Evolutionary conservation across 2,329 filamentous ascomycete genomes (phyloP).

Genomic region (Exserohilum rostratum): DNA sequence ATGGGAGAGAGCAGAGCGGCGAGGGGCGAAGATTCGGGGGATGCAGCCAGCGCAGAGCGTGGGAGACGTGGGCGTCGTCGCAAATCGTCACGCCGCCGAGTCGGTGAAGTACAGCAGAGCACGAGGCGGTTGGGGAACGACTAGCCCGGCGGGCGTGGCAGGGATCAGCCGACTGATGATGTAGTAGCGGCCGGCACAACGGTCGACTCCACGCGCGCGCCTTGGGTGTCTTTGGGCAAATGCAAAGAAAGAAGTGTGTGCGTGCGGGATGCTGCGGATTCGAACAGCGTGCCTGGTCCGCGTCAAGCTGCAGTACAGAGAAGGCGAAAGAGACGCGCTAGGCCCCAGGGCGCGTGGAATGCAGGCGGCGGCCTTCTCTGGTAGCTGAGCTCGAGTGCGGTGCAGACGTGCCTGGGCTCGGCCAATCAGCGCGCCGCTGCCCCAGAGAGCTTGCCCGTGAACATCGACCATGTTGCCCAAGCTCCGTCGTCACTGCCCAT

Average conservation of each 20-base stretch:
- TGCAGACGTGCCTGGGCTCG: background rate
- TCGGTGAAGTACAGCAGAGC: slow-evolving; percentile 22
- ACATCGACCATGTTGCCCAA: slow-evolving; percentile 31
- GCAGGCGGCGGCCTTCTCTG: too few species aligned
- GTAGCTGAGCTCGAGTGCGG: background rate
- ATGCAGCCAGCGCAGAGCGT: slow-evolving; percentile 2
- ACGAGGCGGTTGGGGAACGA: slow-evolving; percentile 32
- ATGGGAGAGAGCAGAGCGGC: background rate
- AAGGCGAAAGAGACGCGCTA: background rate
- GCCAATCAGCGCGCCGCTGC: slow-evolving; percentile 30
- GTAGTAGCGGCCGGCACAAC: slow-evolving; percentile 29
- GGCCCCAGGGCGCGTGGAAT: too few species aligned
- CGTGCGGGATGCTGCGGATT: background rate
- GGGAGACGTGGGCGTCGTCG: slow-evolving; percentile 5
- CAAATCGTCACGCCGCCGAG: slow-evolving; percentile 37
- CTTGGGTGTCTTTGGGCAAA: too few species aligned
- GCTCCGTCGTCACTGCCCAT: slow-evolving; percentile 27
- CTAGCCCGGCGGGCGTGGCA: slow-evolving; percentile 35
- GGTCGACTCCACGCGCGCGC: too few species aligned
- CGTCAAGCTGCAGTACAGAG: background rate
- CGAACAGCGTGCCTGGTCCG: background rate
- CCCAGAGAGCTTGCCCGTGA: slow-evolving; percentile 20
- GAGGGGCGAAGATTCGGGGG: background rate
- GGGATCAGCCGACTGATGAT: slow-evolving; percentile 39
- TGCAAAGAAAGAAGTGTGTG: background rate